Percentiles rank a stretch among this genome's conserved stretches.
Conservation (phyloP, 23 red algal genomes). For the Gracilaria caudata region DNA sequence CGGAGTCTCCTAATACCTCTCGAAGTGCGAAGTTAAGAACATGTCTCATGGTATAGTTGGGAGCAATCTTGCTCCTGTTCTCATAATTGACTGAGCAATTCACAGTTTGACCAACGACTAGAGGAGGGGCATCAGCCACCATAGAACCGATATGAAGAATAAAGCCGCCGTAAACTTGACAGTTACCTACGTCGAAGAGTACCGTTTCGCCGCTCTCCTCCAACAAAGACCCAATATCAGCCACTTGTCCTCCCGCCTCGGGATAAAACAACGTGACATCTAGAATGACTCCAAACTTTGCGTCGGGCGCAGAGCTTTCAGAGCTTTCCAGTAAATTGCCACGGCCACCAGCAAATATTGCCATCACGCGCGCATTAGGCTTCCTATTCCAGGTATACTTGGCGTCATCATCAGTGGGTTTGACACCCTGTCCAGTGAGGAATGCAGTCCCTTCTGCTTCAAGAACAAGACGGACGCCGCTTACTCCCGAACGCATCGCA, state of each 20-base stretch:
- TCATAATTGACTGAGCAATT: constrained; percentile 83
- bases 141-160: constrained; percentile 84
- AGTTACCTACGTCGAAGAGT: constrained; percentile 78
- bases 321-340: not conserved
- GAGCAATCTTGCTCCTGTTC: constrained; percentile 81
- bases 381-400: too few relatives aligned
- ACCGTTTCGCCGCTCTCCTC: constrained; percentile 15
- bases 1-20: constrained; percentile 79
- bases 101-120: constrained; percentile 77
- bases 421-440: constrained; percentile 83
- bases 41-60: constrained; percentile 97
- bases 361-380: constrained; percentile 33
- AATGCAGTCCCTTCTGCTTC: constrained; percentile 66
- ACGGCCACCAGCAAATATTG: too few relatives aligned
- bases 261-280: constrained; percentile 89
- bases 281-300: constrained; percentile 68
- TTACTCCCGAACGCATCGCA: constrained; percentile 18
- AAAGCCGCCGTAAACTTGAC: constrained; percentile 87
- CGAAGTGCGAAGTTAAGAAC: constrained; percentile 92
- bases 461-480: too few relatives aligned
- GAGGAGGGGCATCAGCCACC: constrained; percentile 12
- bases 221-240: constrained; percentile 81
- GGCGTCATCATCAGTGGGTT: not conserved
- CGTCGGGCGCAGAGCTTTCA: constrained; percentile 40
- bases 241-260: constrained; percentile 95